Percentiles rank a stretch among this genome's conserved stretches.
phyloP scores from a whole-genome alignment of 2,329 filamentous ascomycete genomes.

The Colletotrichum chlorophyti region DNA sequence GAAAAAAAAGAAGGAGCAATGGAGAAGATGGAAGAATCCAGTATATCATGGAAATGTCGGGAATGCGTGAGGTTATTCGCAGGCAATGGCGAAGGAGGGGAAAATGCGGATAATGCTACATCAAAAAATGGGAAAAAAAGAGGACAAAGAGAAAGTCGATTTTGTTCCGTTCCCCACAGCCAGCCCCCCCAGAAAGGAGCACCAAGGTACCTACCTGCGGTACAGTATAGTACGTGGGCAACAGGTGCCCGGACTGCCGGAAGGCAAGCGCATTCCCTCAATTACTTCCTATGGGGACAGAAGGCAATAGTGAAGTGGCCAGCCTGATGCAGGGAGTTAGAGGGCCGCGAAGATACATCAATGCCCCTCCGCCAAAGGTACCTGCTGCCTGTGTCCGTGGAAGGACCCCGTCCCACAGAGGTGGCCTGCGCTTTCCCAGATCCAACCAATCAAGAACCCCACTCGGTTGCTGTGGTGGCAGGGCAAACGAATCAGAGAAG shows the following conservation, averaged over 20 bases:
- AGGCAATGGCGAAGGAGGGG: neutral
- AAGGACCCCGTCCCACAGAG: slow-evolving; percentile 5
- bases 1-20: neutral
- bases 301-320: too few species aligned
- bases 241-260: too few species aligned
- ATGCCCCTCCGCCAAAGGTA: too few species aligned
- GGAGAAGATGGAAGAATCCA: neutral
- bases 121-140: neutral
- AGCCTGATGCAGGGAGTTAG: too few species aligned
- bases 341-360: too few species aligned
- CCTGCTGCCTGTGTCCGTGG: too few species aligned
- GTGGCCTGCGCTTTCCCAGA: neutral
- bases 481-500: slow-evolving; percentile 32
- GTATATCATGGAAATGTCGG: slow-evolving; percentile 4
- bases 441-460: slow-evolving; percentile 30
- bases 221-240: too few species aligned
- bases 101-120: neutral
- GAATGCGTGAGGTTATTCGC: neutral
- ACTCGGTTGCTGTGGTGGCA: slow-evolving; percentile 33
- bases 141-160: neutral
- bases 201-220: too few species aligned
- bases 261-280: too few species aligned
- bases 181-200: too few species aligned
- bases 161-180: too few species aligned
- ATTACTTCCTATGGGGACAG: too few species aligned